Percentiles rank a stretch among this genome's conserved stretches.
phyloP scores from a whole-genome alignment of 2,329 filamentous ascomycete species.

The Parastagonospora avenae region DNA sequence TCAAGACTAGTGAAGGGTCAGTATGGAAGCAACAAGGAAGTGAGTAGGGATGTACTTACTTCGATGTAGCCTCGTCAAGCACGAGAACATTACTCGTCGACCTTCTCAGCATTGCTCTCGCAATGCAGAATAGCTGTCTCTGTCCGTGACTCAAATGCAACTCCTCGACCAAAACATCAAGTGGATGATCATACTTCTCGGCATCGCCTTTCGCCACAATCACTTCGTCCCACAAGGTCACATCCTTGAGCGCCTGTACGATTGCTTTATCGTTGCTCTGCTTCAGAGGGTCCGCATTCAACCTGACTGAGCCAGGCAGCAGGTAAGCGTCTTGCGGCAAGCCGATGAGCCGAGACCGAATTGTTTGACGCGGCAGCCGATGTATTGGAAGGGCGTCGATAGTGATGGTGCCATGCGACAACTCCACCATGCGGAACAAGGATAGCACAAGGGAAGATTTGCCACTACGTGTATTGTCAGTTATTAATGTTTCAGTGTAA shows the following conservation, averaged over 20 bases:
- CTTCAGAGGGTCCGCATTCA: constrained; percentile 55
- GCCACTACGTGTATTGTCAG: constrained; percentile 48
- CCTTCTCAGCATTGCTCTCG: constrained; percentile 59
- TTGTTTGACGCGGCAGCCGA: constrained; percentile 48
- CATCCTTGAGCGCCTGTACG: constrained; percentile 52
- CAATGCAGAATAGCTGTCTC: constrained; percentile 68
- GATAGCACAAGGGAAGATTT: constrained; percentile 58
- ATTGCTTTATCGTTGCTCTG: constrained; percentile 48
- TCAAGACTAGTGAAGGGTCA: constrained; percentile 56
- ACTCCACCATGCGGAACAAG: constrained; percentile 57
- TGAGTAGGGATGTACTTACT: constrained; percentile 20
- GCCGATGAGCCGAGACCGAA: constrained; percentile 55
- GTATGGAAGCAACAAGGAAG: background rate
- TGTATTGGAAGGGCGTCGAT: constrained; percentile 57
- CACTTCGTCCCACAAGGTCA: constrained; percentile 49
- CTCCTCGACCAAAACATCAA: constrained; percentile 39
- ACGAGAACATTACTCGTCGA: constrained; percentile 34
- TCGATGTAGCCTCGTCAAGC: constrained; percentile 43
- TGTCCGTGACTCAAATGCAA: constrained; percentile 56
- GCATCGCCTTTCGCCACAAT: constrained; percentile 43
- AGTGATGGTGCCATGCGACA: constrained; percentile 49
- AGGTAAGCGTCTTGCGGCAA: constrained; percentile 61
- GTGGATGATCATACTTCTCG: constrained; percentile 37
- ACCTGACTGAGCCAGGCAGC: constrained; percentile 54
- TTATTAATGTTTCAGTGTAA: background rate